These are phyloP conservation scores for Xylariales sp. DNA, from an alignment of 2,329 filamentous ascomycete genomes.

Conservation along the genomic window DNA sequence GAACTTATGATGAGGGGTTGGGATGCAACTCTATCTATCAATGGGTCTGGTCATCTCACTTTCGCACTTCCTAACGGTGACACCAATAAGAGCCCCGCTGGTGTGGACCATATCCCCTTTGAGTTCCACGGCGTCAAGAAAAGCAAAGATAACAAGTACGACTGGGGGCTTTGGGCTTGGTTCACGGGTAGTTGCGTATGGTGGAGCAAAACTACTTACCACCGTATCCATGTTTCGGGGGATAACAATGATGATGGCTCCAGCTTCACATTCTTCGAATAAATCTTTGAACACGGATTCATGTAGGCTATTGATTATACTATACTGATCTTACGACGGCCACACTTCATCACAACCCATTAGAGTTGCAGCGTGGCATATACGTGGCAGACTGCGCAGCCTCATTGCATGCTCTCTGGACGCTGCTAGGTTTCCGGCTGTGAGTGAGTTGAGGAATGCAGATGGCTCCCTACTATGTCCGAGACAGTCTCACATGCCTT, in stretches of 20 bases:
- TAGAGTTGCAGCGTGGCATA: too few relatives aligned
- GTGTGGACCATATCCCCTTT: conserved; percentile 14
- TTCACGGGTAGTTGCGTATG: conserved; percentile 17
- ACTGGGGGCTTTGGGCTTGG: conserved; percentile 16
- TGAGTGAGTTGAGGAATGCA: too few relatives aligned
- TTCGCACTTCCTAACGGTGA: conserved; percentile 18
- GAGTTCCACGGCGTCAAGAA: conserved; percentile 18
- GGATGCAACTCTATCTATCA: conserved; percentile 17
- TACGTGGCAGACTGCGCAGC: too few relatives aligned
- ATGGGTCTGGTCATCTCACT: conserved; percentile 22
- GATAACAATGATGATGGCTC: conserved; percentile 13
- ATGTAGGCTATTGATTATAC: too few relatives aligned
- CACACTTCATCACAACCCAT: too few relatives aligned
- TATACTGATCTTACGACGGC: too few relatives aligned
- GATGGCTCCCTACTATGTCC: too few relatives aligned
- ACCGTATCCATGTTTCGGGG: conserved; percentile 14
- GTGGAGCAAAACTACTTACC: conserved; percentile 16
- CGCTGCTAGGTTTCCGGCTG: too few relatives aligned
- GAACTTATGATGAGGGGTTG: conserved; percentile 20
- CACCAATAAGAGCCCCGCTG: conserved; percentile 12
- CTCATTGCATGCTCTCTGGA: too few relatives aligned
- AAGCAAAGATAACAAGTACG: conserved; percentile 17
- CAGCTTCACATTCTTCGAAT: conserved; percentile 19
- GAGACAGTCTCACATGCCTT: too few relatives aligned
- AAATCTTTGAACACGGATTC: too few relatives aligned